These are phyloP conservation scores for Asterochloris sp. DNA, from an alignment of 139 green algal species.

Conservation along the genomic window DNA sequence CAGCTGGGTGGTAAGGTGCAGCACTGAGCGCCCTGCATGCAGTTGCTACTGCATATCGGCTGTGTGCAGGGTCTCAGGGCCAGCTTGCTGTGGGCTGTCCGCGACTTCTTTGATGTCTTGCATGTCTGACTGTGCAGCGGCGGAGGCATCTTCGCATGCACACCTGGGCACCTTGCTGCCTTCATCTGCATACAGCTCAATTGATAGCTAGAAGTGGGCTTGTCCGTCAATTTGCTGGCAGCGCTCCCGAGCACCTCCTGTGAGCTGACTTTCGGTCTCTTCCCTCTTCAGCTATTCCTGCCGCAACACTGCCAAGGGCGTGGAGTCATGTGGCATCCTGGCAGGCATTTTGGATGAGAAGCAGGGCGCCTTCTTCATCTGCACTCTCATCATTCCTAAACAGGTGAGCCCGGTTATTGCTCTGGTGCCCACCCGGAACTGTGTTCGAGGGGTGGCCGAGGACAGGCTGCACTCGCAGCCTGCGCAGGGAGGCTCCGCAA, in stretches of 20 bases:
- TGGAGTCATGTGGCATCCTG: constrained; percentile 90
- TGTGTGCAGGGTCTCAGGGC: too few species aligned
- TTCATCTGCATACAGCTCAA: not conserved
- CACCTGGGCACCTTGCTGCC: not conserved
- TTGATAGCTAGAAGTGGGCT: not conserved
- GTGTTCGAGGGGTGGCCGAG: too few species aligned
- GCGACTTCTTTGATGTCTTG: too few species aligned
- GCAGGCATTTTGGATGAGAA: constrained; percentile 63
- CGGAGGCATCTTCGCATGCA: not conserved
- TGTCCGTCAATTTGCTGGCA: too few species aligned
- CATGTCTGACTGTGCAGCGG: too few species aligned
- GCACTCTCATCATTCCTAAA: constrained; percentile 90
- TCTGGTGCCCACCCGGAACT: too few species aligned
- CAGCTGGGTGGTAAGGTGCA: too few species aligned
- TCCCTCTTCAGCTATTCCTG: constrained; percentile 36
- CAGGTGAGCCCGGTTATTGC: constrained; percentile 35
- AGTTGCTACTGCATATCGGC: too few species aligned
- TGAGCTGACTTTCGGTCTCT: not conserved
- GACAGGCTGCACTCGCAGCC: too few species aligned
- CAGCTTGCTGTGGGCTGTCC: too few species aligned
- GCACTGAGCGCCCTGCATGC: too few species aligned
- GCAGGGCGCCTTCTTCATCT: constrained; percentile 78
- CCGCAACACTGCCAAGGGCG: constrained; percentile 61
- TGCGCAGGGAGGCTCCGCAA: too few species aligned
- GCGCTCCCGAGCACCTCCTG: not conserved